Conservation (phyloP, 1,139 yeast genomes). For the Sugiyamaella japonica region DNA sequence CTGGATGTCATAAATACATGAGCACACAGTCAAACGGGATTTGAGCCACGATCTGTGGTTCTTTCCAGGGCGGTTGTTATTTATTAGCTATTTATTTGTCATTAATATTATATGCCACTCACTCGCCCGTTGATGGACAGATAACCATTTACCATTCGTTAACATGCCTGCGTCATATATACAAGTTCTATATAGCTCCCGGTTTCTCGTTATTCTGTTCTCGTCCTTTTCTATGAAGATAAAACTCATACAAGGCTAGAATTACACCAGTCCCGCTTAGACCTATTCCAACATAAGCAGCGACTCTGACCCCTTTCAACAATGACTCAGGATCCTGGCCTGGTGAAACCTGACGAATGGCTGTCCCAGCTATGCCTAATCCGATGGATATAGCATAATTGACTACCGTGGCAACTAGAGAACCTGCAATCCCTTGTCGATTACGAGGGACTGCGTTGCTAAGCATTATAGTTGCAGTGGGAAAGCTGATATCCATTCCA, state of each 20-base stretch:
- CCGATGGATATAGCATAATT: slow-evolving; percentile 64
- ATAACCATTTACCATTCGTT: too few species aligned
- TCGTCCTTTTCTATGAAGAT: background rate
- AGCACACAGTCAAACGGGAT: too few species aligned
- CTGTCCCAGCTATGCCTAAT: slow-evolving; percentile 62
- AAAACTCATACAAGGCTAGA: slow-evolving; percentile 4
- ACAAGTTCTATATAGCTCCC: background rate
- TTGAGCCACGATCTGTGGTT: too few species aligned
- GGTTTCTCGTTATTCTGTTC: background rate
- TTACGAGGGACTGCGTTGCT: slow-evolving; percentile 50
- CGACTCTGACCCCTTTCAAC: slow-evolving; percentile 47
- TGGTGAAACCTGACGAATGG: slow-evolving; percentile 45
- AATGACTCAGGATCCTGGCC: slow-evolving; percentile 37
- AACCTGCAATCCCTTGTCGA: slow-evolving; percentile 65
- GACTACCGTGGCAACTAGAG: slow-evolving; percentile 57
- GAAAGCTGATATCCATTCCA: slow-evolving; percentile 67
- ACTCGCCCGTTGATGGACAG: too few species aligned
- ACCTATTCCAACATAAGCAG: slow-evolving; percentile 54
- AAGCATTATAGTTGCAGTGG: slow-evolving; percentile 56
- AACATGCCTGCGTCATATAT: too few species aligned
- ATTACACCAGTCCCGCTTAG: slow-evolving; percentile 49
- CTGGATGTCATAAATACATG: slow-evolving; percentile 41
- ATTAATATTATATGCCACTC: too few species aligned
- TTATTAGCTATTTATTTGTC: too few species aligned
- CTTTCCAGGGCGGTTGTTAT: too few species aligned